Evolutionary conservation across 2,329 filamentous ascomycete species (phyloP), one percentile per base, ranked within the genome.

Genomic region (Epichloe aotearoae): DNA sequence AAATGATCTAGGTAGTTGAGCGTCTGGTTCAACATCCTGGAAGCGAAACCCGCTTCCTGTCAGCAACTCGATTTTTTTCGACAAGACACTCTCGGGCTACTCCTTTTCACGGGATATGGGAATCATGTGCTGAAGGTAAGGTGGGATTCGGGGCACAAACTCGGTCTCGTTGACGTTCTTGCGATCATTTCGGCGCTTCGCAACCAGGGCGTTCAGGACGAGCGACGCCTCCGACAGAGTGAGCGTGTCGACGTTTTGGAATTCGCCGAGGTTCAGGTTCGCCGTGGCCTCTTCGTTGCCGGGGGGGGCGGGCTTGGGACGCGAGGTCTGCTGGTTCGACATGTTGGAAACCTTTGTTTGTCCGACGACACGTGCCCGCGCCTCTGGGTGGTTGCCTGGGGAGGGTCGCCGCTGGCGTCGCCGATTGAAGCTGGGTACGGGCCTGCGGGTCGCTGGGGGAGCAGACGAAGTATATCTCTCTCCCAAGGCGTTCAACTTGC

Each of bases 1-100:
- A 98, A 98, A 55, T 89, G 83, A 61, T 95, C 89, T 50, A 97
- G 81, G 69, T 98, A 97, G 63, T 90, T 88, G 57, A 89, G 78
- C 26, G 91, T 96, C 67, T 95, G 90, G 55, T 80, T 82, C 51
- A 95, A 77, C 67, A 90, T 89, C 62, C 82, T 86, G 50, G 30
- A 47, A 6, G 7, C 7, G 11, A 11, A 11, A 34, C 3, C 34
- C 34, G 33, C 34, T 46, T 14, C 45, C 19, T 39, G 54, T 56
- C 49, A 57, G 52, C 50, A 45, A 45, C 51, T 38, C 19, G 17
- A 37, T 15, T 7, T 15, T n/a, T n/a, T n/a, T 7, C 8, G 10
- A 26, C 12, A 43, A 43, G 19, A 30, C 26, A 10, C 26, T 30
- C 26, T 10, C 26, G 26, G 26, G 26, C 26, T 10, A 30, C 26